These are phyloP conservation scores for Pleurotus platypus DNA, from an alignment of 768 basidiomycete species.

Conservation along the genomic window DNA sequence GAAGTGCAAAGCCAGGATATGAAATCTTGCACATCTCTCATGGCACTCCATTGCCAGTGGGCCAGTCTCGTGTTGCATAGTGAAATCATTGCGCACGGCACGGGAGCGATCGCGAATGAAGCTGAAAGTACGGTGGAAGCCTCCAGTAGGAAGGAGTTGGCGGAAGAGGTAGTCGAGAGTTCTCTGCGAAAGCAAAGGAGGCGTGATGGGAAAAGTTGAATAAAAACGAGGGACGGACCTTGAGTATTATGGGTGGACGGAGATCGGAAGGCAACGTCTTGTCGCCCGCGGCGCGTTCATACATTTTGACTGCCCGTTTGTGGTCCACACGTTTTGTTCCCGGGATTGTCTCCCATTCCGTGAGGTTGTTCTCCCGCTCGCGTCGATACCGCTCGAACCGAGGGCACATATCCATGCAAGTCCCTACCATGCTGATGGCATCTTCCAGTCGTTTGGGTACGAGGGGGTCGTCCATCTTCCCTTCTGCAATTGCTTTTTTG, in stretches of 20 bases:
- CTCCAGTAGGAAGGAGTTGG: constrained; percentile 64
- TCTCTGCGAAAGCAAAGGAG: constrained; percentile 35
- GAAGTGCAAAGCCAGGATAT: constrained; percentile 78
- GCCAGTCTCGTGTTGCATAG: constrained; percentile 84
- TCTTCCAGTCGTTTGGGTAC: constrained; percentile 80
- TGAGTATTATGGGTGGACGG: constrained; percentile 80
- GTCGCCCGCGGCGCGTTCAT: constrained; percentile 92
- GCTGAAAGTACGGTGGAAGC: constrained; percentile 66
- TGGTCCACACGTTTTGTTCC: constrained; percentile 87
- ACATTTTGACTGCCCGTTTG: constrained; percentile 86
- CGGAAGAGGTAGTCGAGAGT: constrained; percentile 94
- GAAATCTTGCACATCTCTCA: constrained; percentile 91
- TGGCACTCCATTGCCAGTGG: constrained; percentile 82
- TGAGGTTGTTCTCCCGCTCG: constrained; percentile 85
- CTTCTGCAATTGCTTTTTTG: constrained; percentile 72
- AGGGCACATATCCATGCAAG: constrained; percentile 93
- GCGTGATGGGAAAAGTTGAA: no score
- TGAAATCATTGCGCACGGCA: constrained; percentile 89
- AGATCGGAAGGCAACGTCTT: constrained; percentile 89
- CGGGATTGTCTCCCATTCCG: constrained; percentile 62
- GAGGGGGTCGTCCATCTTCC: constrained; percentile 84
- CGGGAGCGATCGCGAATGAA: constrained; percentile 94
- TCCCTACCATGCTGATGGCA: constrained; percentile 90
- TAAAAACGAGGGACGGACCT: constrained; percentile 37
- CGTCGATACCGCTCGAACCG: constrained; percentile 89